These are phyloP conservation scores for Boletus fagicola DNA, from an alignment of 768 basidiomycete genomes.

Conservation along the genomic window DNA sequence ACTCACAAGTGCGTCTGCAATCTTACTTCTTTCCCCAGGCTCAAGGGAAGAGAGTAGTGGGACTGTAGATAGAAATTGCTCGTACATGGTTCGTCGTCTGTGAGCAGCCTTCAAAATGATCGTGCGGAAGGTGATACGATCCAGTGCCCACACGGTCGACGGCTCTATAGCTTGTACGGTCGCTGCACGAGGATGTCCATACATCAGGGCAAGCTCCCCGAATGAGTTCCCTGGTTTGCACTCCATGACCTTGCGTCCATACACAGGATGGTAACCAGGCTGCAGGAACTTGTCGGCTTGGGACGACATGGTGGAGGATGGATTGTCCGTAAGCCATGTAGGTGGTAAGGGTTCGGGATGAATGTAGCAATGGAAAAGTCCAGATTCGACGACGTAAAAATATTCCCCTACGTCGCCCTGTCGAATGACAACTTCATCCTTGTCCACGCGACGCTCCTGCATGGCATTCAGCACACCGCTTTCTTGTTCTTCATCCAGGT, in stretches of 20 bases:
- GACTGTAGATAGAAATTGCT: conserved; percentile 91
- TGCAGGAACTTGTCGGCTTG: conserved; percentile 57
- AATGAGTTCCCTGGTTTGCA: conserved; percentile 85
- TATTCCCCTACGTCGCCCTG: conserved; percentile 97
- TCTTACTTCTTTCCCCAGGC: conserved; percentile 90
- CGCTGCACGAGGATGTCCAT: conserved; percentile 93
- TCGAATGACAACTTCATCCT: conserved; percentile 87
- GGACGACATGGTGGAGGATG: conserved; percentile 36
- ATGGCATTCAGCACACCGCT: conserved; percentile 92
- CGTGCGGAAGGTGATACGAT: conserved; percentile 97
- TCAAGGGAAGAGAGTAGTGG: conserved; percentile 83
- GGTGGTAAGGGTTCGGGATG: conserved; percentile 64
- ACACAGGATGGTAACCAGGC: conserved; percentile 63
- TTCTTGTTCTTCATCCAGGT: conserved; percentile 95
- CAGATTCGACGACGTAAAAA: conserved; percentile 96
- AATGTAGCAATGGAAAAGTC: conserved; percentile 81
- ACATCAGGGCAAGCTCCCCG: conserved; percentile 97
- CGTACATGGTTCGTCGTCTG: conserved; percentile 91
- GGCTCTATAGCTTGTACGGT: conserved; percentile 83
- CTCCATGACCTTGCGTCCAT: conserved; percentile 80
- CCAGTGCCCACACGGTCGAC: conserved; percentile 90
- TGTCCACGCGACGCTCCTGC: conserved; percentile 74
- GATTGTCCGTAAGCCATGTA: conserved; percentile 49
- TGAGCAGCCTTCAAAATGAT: conserved; percentile 94
- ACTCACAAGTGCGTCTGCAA: conserved; percentile 92